phyloP scores from a whole-genome alignment of 2,329 filamentous ascomycete species.

The Aureobasidium sp. region DNA sequence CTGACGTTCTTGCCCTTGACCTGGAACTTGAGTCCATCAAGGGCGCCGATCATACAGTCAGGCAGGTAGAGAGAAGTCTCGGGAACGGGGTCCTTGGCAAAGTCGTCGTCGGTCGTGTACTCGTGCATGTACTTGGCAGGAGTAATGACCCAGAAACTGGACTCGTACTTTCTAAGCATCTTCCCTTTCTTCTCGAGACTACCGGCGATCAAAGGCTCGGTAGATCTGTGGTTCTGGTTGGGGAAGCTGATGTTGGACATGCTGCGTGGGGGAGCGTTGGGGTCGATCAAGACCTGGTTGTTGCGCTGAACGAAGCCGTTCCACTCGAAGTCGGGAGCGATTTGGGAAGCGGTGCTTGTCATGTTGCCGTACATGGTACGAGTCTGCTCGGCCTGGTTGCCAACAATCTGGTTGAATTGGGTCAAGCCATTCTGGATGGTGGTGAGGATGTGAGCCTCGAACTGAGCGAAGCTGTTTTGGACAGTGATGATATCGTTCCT shows the following conservation, averaged over 20 bases:
- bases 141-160: constrained; percentile 84
- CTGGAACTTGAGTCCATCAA: constrained; percentile 76
- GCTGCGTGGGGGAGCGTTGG: constrained; percentile 62
- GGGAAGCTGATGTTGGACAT: constrained; percentile 72
- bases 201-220: constrained; percentile 78
- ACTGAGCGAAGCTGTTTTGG: constrained; percentile 79
- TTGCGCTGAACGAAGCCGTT: constrained; percentile 69
- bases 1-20: constrained; percentile 91
- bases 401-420: constrained; percentile 73
- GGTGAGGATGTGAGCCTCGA: constrained; percentile 77
- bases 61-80: constrained; percentile 89
- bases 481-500: constrained; percentile 82
- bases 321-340: constrained; percentile 88
- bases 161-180: constrained; percentile 71
- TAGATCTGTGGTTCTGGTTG: constrained; percentile 76
- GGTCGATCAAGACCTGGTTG: constrained; percentile 65
- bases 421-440: constrained; percentile 75
- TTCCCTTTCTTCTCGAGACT: constrained; percentile 84
- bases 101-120: constrained; percentile 84
- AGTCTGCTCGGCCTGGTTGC: constrained; percentile 72
- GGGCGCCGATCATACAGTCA: constrained; percentile 69
- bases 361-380: constrained; percentile 79
- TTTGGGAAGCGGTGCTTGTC: constrained; percentile 62
- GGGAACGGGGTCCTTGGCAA: constrained; percentile 63
- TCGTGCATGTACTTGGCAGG: constrained; percentile 86